Evolutionary conservation across 495 filamentous ascomycete genomes (phyloP), one percentile per base, ranked within the genome.

Genomic region (Lasiosphaeria ovina): DNA sequence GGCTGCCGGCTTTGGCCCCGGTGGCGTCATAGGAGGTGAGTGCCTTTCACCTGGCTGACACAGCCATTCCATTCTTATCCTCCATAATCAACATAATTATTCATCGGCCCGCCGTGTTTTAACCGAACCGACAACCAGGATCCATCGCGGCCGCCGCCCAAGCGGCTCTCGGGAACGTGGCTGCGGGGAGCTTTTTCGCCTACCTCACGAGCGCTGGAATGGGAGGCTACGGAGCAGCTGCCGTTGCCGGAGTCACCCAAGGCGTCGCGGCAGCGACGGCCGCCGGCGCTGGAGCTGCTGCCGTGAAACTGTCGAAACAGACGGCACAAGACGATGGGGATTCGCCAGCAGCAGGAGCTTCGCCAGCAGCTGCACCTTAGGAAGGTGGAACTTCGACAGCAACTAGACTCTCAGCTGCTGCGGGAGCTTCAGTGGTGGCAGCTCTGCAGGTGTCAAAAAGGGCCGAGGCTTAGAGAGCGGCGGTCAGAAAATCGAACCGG

Each of bases 171-270:
- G 63, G 65, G 16, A 64, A 65, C 17, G 60, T 66, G 10, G 62
- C 16, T 1, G 60, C 54, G 7, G 60, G 62, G 2, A 63, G 65
- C 33, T 2, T n/a, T 3, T 70, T 67, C 14, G 60, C 67, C 2
- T 55, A 47, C 1, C 38, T 60, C 3, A 63, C 62, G 42, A 70
- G 65, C 51, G 65, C 62, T 6, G 61, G 35, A 11, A 63, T 63
- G 61, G 61, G 61, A 3, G 61, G 61, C 12, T 63, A 54, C 38
- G 61, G 61, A 1, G 56, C 42, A 3, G 55, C 56, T 4, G 32
- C 51, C 5, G 61, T 59, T 16, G 61, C 51, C 0, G 51, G 9
- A 31, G 61, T 32, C 9, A 56, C 17, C 0, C 55, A 63, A 35
- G 44, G 6, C 0, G 42, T 11, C 35, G 61, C 55, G 5, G 61